These are phyloP conservation scores for Ilyonectria robusta DNA, from an alignment of 2,329 filamentous ascomycete genomes.

Conservation along the genomic window DNA sequence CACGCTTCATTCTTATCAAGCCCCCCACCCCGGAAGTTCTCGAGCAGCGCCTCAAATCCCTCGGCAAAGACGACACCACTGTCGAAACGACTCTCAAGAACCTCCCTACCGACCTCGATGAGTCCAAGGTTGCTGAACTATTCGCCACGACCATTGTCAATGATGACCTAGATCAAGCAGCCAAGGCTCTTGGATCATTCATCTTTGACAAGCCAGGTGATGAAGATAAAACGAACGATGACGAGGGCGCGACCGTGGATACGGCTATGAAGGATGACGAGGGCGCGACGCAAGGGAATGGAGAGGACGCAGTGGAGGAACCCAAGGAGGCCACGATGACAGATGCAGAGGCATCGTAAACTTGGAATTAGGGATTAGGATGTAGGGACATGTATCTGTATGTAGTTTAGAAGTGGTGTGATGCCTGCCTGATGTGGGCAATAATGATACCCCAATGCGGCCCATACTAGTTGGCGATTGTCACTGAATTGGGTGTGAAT, in stretches of 20 bases:
- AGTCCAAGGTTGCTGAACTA: slow-evolving; percentile 42
- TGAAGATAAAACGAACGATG: slow-evolving; percentile 22
- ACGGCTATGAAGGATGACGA: slow-evolving; percentile 39
- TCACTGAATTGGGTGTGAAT: background rate
- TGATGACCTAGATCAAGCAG: slow-evolving; percentile 45
- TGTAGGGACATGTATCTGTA: slow-evolving; percentile 7
- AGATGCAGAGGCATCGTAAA: slow-evolving; percentile 26
- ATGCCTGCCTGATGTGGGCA: slow-evolving; percentile 27
- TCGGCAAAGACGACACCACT: slow-evolving; percentile 41
- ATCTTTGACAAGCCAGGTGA: slow-evolving; percentile 45
- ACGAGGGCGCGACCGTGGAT: slow-evolving; percentile 35
- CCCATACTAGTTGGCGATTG: background rate
- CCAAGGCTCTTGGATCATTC: slow-evolving; percentile 44
- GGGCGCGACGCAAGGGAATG: slow-evolving; percentile 4
- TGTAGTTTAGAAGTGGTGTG: slow-evolving; percentile 24
- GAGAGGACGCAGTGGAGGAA: slow-evolving; percentile 11
- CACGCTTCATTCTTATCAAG: slow-evolving; percentile 68
- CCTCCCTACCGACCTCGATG: slow-evolving; percentile 44
- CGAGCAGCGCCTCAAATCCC: slow-evolving; percentile 48
- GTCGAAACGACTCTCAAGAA: slow-evolving; percentile 45
- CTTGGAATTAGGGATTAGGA: background rate
- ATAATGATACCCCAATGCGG: slow-evolving; percentile 38
- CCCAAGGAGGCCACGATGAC: slow-evolving; percentile 39
- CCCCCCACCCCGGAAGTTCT: slow-evolving; percentile 54
- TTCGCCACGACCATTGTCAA: slow-evolving; percentile 49